phyloP scores from a whole-genome alignment of 345 rosid genomes.

The Gossypium arboreum region DNA sequence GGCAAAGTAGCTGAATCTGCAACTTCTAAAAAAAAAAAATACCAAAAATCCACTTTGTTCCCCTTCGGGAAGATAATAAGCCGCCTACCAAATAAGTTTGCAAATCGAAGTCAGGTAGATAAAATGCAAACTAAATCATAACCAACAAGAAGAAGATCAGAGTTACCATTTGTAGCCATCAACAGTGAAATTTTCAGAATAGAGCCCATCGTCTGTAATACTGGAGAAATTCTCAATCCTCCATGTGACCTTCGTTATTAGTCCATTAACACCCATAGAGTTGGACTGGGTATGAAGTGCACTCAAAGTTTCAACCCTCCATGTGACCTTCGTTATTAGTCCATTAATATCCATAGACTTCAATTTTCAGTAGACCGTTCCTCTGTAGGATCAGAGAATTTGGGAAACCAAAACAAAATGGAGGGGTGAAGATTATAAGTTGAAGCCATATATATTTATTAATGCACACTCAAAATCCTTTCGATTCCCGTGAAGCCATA shows the following conservation, averaged over 20 bases:
- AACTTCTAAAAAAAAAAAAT: constrained; percentile 33
- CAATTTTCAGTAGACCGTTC: too few relatives aligned
- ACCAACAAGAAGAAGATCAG: not conserved
- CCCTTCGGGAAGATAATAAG: constrained; percentile 40
- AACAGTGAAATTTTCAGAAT: constrained; percentile 34
- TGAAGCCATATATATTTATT: too few relatives aligned
- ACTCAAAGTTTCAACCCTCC: constrained; percentile 26
- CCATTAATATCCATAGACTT: constrained; percentile 2
- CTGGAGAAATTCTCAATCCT: constrained; percentile 35
- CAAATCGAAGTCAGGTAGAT: not conserved
- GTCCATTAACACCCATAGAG: constrained; percentile 1
- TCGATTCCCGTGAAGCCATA: too few relatives aligned
- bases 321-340: constrained; percentile 36
- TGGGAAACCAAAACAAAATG: too few relatives aligned
- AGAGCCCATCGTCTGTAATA: constrained; percentile 27
- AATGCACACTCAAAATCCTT: too few relatives aligned
- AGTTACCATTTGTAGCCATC: constrained; percentile 38
- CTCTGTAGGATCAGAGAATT: too few relatives aligned
- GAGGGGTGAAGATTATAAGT: too few relatives aligned
- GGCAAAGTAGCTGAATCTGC: constrained; percentile 36
- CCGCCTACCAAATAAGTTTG: constrained; percentile 27
- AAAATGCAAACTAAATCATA: not conserved
- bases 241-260: constrained; percentile 41
- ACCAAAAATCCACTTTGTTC: constrained; percentile 33
- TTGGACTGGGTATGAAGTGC: not conserved